Conservation (phyloP, 495 filamentous ascomycete genomes). For the Annulohypoxylon maeteangense region DNA sequence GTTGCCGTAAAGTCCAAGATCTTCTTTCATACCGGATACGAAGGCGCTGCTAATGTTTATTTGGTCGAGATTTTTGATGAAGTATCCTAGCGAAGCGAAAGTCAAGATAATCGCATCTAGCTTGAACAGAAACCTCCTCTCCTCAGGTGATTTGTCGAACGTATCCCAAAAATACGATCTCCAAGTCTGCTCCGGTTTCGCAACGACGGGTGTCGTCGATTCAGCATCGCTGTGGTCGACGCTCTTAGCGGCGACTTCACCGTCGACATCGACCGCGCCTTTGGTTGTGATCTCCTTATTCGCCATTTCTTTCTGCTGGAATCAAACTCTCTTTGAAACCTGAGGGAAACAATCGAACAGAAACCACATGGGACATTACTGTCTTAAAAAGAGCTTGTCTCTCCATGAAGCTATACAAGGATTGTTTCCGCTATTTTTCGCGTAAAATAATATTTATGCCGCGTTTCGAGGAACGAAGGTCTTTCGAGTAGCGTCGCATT, state of each 20-base stretch:
- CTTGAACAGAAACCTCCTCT: slow-evolving; percentile 69
- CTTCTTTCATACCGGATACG: slow-evolving; percentile 69
- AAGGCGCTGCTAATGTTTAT: slow-evolving; percentile 69
- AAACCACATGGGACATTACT: slow-evolving; percentile 1
- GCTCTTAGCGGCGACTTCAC: slow-evolving; percentile 40
- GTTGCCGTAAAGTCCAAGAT: slow-evolving; percentile 66
- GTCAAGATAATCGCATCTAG: slow-evolving; percentile 66
- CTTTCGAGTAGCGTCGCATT: slow-evolving; percentile 13
- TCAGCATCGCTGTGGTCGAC: slow-evolving; percentile 20
- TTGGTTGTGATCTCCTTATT: slow-evolving; percentile 39
- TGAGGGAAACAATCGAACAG: not conserved
- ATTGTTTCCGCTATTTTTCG: slow-evolving; percentile 5
- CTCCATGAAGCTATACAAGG: slow-evolving; percentile 11
- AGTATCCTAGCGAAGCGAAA: slow-evolving; percentile 66
- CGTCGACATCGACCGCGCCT: slow-evolving; percentile 41
- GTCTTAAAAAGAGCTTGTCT: slow-evolving; percentile 6
- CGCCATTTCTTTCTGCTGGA: slow-evolving; percentile 10
- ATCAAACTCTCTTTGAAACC: not conserved
- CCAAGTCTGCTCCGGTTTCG: slow-evolving; percentile 51
- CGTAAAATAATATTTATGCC: slow-evolving; percentile 13
- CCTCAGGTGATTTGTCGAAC: slow-evolving; percentile 68
- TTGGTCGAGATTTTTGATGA: slow-evolving; percentile 69
- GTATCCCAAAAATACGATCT: slow-evolving; percentile 66
- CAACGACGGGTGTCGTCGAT: slow-evolving; percentile 17
- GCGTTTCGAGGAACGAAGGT: not conserved